phyloP scores from a whole-genome alignment of 768 basidiomycete species.

The Tremella fuciformis region DNA sequence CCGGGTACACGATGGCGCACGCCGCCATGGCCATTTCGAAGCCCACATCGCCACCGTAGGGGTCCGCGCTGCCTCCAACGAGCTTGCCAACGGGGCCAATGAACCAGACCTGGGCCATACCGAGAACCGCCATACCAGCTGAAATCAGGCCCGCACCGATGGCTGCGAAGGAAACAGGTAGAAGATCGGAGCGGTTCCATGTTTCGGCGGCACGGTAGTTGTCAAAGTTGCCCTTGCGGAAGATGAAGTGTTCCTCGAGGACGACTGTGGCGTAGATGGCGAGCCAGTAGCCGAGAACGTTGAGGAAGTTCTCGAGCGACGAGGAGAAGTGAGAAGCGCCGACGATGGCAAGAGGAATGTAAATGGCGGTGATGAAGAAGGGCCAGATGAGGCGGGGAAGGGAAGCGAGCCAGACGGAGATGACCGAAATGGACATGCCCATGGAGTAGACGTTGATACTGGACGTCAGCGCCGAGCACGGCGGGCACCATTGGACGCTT shows the following conservation, averaged over 20 bases:
- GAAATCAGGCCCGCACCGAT: constrained; percentile 43
- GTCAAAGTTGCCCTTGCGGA: constrained; percentile 53
- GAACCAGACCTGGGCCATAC: constrained; percentile 60
- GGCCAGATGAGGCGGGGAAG: constrained; percentile 53
- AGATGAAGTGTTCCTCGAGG: constrained; percentile 59
- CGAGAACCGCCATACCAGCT: constrained; percentile 55
- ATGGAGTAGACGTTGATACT: constrained; percentile 58
- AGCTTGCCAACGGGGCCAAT: constrained; percentile 56
- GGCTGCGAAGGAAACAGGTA: constrained; percentile 55
- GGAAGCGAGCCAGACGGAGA: constrained; percentile 54
- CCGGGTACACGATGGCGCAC: constrained; percentile 57
- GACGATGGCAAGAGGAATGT: constrained; percentile 57
- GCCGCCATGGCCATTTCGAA: constrained; percentile 59
- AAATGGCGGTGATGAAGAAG: constrained; percentile 54
- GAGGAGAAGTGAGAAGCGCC: constrained; percentile 56
- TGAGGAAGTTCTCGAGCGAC: constrained; percentile 55
- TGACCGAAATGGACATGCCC: constrained; percentile 56
- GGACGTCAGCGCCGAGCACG: constrained; percentile 22
- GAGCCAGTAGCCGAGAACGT: constrained; percentile 56
- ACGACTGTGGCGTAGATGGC: constrained; percentile 58
- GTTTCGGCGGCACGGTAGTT: constrained; percentile 54
- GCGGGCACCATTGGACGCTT: too few species aligned
- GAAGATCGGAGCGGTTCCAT: constrained; percentile 41
- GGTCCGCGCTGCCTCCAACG: constrained; percentile 53
- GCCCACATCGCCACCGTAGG: constrained; percentile 57